Evolutionary conservation across 345 rosid genomes (phyloP).

Genomic region (Adansonia digitata): DNA sequence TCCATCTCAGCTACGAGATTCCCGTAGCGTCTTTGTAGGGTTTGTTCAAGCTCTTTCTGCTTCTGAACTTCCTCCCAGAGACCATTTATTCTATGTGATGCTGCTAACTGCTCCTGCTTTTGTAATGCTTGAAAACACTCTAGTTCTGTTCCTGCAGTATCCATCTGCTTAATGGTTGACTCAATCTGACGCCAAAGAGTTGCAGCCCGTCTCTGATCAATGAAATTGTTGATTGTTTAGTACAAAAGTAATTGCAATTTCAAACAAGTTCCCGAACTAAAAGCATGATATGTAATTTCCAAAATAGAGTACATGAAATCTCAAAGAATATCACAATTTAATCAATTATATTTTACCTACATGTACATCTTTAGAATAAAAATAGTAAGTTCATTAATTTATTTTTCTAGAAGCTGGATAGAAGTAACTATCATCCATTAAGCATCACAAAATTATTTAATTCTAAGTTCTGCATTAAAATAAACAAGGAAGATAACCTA

Average conservation of each 20-base stretch:
- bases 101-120: constrained; percentile 90
- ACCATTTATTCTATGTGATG: constrained; percentile 68
- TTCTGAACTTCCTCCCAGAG: constrained; percentile 84
- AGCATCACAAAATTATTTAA: background rate
- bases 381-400: background rate
- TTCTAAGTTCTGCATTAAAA: background rate
- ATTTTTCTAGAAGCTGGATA: background rate
- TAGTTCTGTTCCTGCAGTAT: constrained; percentile 79
- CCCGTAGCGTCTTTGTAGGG: constrained; percentile 69
- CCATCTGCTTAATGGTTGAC: constrained; percentile 73
- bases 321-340: background rate
- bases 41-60: constrained; percentile 82
- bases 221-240: constrained; percentile 17
- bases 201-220: constrained; percentile 65
- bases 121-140: constrained; percentile 87
- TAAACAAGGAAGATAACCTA: background rate
- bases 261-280: background rate
- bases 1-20: constrained; percentile 53
- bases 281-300: background rate
- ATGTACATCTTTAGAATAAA: background rate
- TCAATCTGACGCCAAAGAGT: constrained; percentile 70
- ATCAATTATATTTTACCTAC: background rate
- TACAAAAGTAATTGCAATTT: background rate
- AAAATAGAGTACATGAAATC: background rate
- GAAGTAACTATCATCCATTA: background rate